phyloP scores from a whole-genome alignment of 2,329 filamentous ascomycete species.

The Mycosphaerella arachidis region DNA sequence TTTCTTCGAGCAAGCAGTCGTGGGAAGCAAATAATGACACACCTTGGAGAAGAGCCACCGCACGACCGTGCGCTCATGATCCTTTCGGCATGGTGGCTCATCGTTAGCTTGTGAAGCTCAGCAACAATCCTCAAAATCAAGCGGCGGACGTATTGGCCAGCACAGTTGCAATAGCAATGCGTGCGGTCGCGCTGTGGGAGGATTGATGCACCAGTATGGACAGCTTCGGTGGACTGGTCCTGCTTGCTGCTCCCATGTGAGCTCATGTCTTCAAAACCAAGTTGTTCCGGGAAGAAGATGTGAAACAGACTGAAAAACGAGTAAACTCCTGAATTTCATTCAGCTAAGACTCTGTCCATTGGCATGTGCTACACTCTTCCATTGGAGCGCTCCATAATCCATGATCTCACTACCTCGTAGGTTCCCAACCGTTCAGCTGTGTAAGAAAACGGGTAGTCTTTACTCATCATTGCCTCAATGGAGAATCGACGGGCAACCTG shows the following conservation, averaged over 20 bases:
- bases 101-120: slow-evolving; percentile 6
- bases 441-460: no score
- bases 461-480: no score
- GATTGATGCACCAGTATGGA: slow-evolving; percentile 47
- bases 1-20: slow-evolving; percentile 41
- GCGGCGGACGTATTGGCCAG: neutral
- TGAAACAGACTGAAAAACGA: no score
- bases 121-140: neutral
- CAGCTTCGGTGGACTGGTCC: slow-evolving; percentile 42
- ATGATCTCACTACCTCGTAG: no score
- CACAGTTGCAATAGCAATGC: neutral
- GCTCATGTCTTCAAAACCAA: neutral
- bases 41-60: slow-evolving; percentile 24
- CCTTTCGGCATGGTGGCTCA: slow-evolving; percentile 2
- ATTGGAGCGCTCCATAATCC: no score
- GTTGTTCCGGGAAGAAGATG: no score
- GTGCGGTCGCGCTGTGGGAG: slow-evolving; percentile 35
- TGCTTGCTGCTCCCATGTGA: slow-evolving; percentile 38
- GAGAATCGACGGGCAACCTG: no score
- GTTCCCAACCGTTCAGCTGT: no score
- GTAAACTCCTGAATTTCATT: no score
- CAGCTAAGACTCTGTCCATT: no score
- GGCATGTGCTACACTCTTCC: no score
- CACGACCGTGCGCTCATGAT: neutral
- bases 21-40: slow-evolving; percentile 41